Evolutionary conservation across 345 rosid species (phyloP), one percentile per base, ranked within the genome.

Genomic region (Linum usitatissimum): DNA sequence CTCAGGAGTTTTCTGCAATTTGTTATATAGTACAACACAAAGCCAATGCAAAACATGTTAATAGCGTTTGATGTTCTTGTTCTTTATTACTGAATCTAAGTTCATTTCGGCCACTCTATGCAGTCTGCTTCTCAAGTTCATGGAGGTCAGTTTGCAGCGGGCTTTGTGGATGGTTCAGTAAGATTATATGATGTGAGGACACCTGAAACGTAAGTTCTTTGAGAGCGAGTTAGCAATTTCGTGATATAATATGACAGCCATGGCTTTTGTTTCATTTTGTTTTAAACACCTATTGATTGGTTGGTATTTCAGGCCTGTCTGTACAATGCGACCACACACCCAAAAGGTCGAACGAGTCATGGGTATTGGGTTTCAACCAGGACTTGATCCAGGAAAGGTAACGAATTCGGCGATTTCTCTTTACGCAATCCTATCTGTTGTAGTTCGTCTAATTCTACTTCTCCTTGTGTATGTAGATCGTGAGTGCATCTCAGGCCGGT

Each of bases 41-140:
- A 34, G 5, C 38, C 38, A 34, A 34, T 34, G 3, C 38, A 34
- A 34, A 34, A 34, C 38, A 34, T 34, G 38, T 34, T 5, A 34
- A 34, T 34, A 34, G 38, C 38, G 51, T 45, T 45, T 45, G 51
- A 10, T 10, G 14, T 45, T 45, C 13, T 45, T 45, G 51, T 45
- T 45, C 14, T 10, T 45, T 45, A 10, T 45, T 15, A 10, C 17
- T 45, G 51, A 10, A 10, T 45, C 0, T 45, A 10, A 40, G 15
- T 13, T 45, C 17, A 45, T 15, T 45, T 45, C 10, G 7, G 14
- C 15, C 38, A 8, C 3, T 45, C 14, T 45, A 10, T 45, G 51
- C 51, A 94, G 99, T 79, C 96, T 53, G 91, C 99, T 82, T 94
- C 97, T 74, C 96, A 88, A 82, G 96, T 88, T 67, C 96, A 85